Conservation (phyloP, 495 filamentous ascomycete species). For the Neurospora hispaniola region DNA sequence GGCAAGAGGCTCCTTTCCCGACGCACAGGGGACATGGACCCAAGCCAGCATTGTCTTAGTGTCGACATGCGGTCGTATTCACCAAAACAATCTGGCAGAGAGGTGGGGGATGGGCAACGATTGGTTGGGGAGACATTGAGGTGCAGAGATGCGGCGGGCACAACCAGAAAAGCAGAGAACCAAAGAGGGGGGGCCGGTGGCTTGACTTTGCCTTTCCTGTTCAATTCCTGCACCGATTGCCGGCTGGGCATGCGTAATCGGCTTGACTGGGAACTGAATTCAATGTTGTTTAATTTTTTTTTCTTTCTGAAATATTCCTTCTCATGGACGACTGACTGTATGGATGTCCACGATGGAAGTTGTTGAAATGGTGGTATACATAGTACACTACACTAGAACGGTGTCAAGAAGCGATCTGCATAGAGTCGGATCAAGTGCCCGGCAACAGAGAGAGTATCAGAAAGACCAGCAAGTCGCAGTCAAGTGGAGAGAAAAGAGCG, state of each 20-base stretch:
- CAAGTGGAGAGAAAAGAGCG: background rate
- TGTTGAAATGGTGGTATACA: background rate
- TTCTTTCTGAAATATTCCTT: background rate
- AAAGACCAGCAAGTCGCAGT: background rate
- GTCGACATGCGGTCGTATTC: background rate
- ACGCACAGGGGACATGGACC: background rate
- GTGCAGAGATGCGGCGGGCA: background rate
- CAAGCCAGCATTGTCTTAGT: background rate
- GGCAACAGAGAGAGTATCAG: background rate
- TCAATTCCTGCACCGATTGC: background rate
- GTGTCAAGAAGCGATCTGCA: background rate
- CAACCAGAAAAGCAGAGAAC: background rate
- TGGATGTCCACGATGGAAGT: background rate
- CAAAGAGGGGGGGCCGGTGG: background rate
- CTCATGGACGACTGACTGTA: background rate
- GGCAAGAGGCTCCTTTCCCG: background rate
- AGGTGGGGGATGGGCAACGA: background rate
- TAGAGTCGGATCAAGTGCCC: background rate
- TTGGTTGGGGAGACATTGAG: background rate
- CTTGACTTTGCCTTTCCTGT: background rate
- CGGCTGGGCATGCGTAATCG: background rate
- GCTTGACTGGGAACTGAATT: background rate
- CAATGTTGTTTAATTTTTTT: no score
- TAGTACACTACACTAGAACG: background rate
- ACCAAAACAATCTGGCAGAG: background rate